phyloP scores from a whole-genome alignment of 352 stramenopile species.

The Globisporangium spiculum region DNA sequence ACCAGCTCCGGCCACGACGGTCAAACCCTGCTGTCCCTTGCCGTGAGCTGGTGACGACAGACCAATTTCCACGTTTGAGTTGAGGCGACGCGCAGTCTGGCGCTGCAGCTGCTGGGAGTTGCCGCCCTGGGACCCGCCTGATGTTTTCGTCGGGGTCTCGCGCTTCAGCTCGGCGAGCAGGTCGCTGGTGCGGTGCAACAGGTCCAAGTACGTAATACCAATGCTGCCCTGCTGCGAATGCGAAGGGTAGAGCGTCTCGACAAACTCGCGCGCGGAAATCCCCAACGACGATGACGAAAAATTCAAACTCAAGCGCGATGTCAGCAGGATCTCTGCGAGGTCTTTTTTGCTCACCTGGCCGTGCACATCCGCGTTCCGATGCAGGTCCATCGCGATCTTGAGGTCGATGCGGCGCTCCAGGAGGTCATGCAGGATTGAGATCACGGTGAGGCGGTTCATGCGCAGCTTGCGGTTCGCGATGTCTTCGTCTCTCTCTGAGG shows the following conservation, averaged over 20 bases:
- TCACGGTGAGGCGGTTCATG: constrained; percentile 29
- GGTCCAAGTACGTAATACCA: constrained; percentile 50
- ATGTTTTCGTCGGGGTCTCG: background rate
- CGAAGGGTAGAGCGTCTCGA: constrained; percentile 56
- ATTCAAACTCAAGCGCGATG: constrained; percentile 55
- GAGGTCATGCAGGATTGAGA: constrained; percentile 66
- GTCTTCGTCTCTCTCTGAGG: background rate
- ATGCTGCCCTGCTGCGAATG: constrained; percentile 8
- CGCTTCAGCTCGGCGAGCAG: constrained; percentile 48
- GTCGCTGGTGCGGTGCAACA: constrained; percentile 61
- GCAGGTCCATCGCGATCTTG: constrained; percentile 68
- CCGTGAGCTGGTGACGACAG: background rate
- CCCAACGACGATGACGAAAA: constrained; percentile 34
- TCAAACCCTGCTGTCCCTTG: too few species aligned
- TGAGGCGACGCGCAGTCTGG: constrained; percentile 37
- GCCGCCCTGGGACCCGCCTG: background rate
- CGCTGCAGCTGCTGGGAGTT: constrained; percentile 35
- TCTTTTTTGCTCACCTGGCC: constrained; percentile 59
- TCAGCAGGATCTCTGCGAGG: constrained; percentile 61
- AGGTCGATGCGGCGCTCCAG: constrained; percentile 66
- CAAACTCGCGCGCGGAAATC: constrained; percentile 51
- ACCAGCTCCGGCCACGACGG: too few species aligned
- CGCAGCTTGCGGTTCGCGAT: constrained; percentile 26
- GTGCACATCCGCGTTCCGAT: constrained; percentile 51
- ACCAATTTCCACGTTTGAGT: constrained; percentile 23